A percentile compares a stretch with the other conserved stretches of the same genome.
phyloP scores from a whole-genome alignment of 192 early-diverging fungal species.

The Borealophlyctis nickersoniae region DNA sequence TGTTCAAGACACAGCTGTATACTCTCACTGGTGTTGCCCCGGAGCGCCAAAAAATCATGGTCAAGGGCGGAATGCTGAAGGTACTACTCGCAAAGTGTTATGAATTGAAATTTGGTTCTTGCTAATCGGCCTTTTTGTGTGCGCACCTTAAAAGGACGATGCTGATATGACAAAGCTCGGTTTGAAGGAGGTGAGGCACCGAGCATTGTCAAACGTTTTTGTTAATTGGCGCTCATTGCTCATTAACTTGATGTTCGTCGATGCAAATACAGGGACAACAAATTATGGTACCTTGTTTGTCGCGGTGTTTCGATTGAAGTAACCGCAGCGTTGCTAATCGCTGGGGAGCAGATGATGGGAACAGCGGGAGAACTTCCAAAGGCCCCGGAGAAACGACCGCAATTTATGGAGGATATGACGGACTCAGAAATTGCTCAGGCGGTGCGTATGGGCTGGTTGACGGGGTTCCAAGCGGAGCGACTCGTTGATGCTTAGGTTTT shows the following conservation, averaged over 20 bases:
- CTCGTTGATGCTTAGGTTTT: slow-evolving; percentile 10
- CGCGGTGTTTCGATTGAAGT: background rate
- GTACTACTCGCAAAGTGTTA: slow-evolving; percentile 28
- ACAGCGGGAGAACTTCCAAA: slow-evolving; percentile 90
- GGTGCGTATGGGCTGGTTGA: slow-evolving; percentile 39
- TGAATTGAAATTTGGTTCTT: no score
- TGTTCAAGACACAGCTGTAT: slow-evolving; percentile 87
- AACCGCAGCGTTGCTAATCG: background rate
- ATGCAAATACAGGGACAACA: slow-evolving; percentile 21
- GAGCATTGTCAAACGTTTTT: no score
- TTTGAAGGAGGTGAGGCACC: slow-evolving; percentile 64
- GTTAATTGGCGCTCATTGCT: no score
- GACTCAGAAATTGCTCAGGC: slow-evolving; percentile 82
- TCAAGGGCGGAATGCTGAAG: slow-evolving; percentile 91
- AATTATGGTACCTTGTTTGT: slow-evolving; percentile 28
- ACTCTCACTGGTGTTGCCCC: slow-evolving; percentile 88
- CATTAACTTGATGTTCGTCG: no score
- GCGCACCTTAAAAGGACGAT: slow-evolving; percentile 79
- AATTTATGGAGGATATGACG: slow-evolving; percentile 93
- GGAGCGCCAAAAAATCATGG: slow-evolving; percentile 90
- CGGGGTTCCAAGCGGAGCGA: slow-evolving; percentile 5
- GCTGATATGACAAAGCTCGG: slow-evolving; percentile 69
- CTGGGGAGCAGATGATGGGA: slow-evolving; percentile 80
- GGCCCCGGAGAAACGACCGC: slow-evolving; percentile 61
- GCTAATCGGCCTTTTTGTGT: no score